Percentiles rank a stretch among this genome's conserved stretches.
phyloP scores from a whole-genome alignment of 2,329 filamentous ascomycete species.

The Pochonia chlamydosporia region DNA sequence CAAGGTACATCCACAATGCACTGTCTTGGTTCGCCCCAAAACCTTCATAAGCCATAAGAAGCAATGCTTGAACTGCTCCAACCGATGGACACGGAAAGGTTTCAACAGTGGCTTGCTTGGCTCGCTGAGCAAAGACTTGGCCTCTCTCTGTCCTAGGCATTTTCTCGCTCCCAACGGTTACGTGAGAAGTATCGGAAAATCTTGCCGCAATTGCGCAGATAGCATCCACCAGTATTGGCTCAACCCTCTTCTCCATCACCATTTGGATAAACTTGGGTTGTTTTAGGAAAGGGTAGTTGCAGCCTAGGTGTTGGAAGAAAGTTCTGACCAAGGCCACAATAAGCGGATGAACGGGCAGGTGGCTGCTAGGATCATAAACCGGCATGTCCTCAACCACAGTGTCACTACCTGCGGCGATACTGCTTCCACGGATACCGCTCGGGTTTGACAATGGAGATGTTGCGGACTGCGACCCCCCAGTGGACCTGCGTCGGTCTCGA shows the following conservation, averaged over 20 bases:
- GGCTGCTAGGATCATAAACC: constrained; percentile 69
- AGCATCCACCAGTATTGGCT: constrained; percentile 80
- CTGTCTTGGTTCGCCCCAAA: constrained; percentile 87
- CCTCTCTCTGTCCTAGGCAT: constrained; percentile 62
- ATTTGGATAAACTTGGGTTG: constrained; percentile 67
- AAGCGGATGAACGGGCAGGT: constrained; percentile 64
- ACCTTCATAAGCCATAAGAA: constrained; percentile 81
- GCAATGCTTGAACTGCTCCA: constrained; percentile 74
- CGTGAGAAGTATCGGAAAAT: constrained; percentile 59
- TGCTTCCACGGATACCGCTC: constrained; percentile 29
- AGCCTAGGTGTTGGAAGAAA: constrained; percentile 78
- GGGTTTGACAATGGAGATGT: constrained; percentile 41
- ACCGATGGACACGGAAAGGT: constrained; percentile 78
- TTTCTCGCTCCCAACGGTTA: constrained; percentile 42
- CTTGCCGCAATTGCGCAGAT: constrained; percentile 77
- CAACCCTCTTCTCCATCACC: constrained; percentile 73
- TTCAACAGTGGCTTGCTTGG: constrained; percentile 76
- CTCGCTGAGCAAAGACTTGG: constrained; percentile 71
- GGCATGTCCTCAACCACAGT: constrained; percentile 52
- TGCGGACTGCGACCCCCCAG: constrained; percentile 49
- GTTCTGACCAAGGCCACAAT: constrained; percentile 72
- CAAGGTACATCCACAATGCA: constrained; percentile 89
- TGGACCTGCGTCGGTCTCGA: constrained; percentile 57
- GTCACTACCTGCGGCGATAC: constrained; percentile 36
- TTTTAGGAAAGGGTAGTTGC: constrained; percentile 79